Conservation (phyloP, 1,284 basidiomycete species). For the Fomitiporia mediterranea region DNA sequence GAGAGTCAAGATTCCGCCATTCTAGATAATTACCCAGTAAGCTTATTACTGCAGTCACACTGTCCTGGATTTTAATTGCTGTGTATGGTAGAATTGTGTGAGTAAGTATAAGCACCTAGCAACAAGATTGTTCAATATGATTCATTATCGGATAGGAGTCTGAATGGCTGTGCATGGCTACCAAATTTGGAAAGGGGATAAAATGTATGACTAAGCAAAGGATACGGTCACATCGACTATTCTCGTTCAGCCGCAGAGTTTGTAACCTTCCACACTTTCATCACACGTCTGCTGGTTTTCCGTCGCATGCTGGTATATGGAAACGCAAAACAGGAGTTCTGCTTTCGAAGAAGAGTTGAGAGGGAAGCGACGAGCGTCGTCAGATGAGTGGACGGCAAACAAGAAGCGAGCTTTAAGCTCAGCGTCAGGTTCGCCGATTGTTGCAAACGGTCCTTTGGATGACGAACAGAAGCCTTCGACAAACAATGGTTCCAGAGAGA, state of each 20-base stretch:
- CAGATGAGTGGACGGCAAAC: constrained; percentile 25
- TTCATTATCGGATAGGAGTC: background rate
- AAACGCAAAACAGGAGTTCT: constrained; percentile 6
- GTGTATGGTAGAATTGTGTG: too few relatives aligned
- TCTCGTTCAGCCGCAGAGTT: too few relatives aligned
- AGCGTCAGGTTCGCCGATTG: constrained; percentile 50
- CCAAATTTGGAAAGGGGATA: background rate
- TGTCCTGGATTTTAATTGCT: background rate
- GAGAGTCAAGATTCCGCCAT: constrained; percentile 34
- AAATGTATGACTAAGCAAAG: background rate
- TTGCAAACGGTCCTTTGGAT: constrained; percentile 47
- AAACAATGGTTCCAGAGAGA: constrained; percentile 33
- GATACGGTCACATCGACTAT: constrained; percentile 5
- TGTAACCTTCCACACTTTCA: too few relatives aligned
- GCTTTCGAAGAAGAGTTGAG: constrained; percentile 11
- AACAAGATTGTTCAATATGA: too few relatives aligned
- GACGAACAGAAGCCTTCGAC: constrained; percentile 8
- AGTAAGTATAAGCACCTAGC: too few relatives aligned
- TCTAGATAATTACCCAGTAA: background rate
- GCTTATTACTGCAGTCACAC: background rate
- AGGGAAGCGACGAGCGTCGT: constrained; percentile 12
- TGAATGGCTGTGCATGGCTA: background rate
- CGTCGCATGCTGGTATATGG: constrained; percentile 12
- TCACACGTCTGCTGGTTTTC: background rate
- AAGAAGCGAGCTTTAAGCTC: constrained; percentile 67